Base-by-base conservation (phyloP, 306 rosid genomes). In the Psophocarpus tetragonolobus region DNA sequence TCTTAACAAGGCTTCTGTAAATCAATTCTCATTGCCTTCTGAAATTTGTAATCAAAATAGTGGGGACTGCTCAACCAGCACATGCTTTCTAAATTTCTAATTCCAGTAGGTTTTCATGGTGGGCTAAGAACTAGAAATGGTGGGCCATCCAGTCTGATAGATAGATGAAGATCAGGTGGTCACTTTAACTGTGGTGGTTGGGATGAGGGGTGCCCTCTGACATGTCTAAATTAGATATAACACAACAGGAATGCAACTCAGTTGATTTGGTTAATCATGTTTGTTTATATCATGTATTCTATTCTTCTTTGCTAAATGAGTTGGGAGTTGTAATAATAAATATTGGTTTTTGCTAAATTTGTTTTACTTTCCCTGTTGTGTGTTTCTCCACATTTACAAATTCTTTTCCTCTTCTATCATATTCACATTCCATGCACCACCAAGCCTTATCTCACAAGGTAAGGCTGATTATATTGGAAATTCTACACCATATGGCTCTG, bases 181-280 rank as follows among this genome's bases (percentile, higher is more conserved):
- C 85, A 33, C 45, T 96, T 98, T 71, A 94, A 93, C 77, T 96
- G 99, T 80, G 99, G 98, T 62, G 99, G 99, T 85, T 96, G 99
- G 99, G 99, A 96, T 81, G 81, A 88, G 69, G 99, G 99, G 62
- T 96, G 99, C 68, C 94, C 98, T 71, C 84, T 96, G 53, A 91
- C 97, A 56, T 80, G 30, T 76, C 88, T 53, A 81, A 66, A 48
- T 75, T 57, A 7, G 88, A 91, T 64, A 60, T n/a, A n/a, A n/a
- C 44, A 5, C 91, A 74, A 56, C 91, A 85, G 67, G 89, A 91
- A 39, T 96, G 91, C 91, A 84, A 84, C 64, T 78, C 92, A 14
- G 81, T 91, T 38, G 93, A 90, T 74, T 62, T 96, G 54, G 77
- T 82, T 67, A 42, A 74, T n/a, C 92, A 85, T 92, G 99, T 96